Conservation (phyloP, 495 filamentous ascomycete genomes). For the Penicillium paradoxum region DNA sequence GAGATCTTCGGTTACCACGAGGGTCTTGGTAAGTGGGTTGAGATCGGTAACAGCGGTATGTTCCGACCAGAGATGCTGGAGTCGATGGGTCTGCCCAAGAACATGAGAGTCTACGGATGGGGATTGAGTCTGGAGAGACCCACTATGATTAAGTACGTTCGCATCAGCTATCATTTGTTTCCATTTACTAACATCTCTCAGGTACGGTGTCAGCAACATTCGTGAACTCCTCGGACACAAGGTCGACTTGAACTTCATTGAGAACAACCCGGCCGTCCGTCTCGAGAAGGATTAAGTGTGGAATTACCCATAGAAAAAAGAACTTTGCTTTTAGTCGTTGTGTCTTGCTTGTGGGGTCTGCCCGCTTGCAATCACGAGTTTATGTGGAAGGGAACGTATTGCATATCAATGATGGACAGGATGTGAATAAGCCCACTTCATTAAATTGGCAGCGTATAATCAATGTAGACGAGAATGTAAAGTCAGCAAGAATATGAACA, state of each 20-base stretch:
- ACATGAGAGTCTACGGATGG: constrained; percentile 87
- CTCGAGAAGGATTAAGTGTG: constrained; percentile 62
- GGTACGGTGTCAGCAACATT: constrained; percentile 76
- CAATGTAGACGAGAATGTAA: background rate
- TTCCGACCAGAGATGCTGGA: constrained; percentile 96
- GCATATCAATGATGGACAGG: constrained; percentile 26
- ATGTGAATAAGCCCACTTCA: constrained; percentile 18
- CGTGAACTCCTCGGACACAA: constrained; percentile 82
- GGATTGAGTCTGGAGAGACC: constrained; percentile 87
- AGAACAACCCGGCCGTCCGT: constrained; percentile 76
- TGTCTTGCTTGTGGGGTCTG: constrained; percentile 18
- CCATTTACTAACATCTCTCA: constrained; percentile 17
- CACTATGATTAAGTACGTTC: constrained; percentile 90
- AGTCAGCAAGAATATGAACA: no score
- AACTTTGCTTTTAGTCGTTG: constrained; percentile 14
- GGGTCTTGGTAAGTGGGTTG: constrained; percentile 84
- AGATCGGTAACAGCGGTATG: constrained; percentile 98
- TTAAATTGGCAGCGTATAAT: background rate
- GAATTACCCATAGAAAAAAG: constrained; percentile 19
- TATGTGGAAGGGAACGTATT: constrained; percentile 24
- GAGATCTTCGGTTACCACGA: constrained; percentile 93
- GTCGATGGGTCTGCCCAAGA: constrained; percentile 80
- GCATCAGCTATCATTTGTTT: background rate
- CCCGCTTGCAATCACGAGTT: constrained; percentile 22
- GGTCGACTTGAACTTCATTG: constrained; percentile 75